These are phyloP conservation scores for Ilyonectria mors-panacis DNA, from an alignment of 2,329 filamentous ascomycete genomes.

Conservation along the genomic window DNA sequence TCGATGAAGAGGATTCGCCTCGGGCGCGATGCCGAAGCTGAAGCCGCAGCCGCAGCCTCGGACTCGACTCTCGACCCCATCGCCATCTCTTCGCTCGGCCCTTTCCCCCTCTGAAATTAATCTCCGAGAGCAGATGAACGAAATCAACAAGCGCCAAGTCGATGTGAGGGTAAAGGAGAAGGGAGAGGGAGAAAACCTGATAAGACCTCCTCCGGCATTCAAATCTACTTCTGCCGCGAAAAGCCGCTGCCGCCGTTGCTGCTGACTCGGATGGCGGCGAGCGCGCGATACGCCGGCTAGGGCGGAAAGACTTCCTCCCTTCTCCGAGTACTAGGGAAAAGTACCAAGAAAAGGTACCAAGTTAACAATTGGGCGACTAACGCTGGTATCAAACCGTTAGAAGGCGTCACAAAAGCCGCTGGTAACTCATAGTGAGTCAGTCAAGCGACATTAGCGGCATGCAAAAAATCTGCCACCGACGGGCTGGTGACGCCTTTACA, in stretches of 20 bases:
- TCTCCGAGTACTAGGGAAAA: not conserved
- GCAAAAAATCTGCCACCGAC: not conserved
- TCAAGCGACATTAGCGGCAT: slow-evolving; percentile 7
- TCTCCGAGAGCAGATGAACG: not conserved
- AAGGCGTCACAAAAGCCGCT: slow-evolving; percentile 1
- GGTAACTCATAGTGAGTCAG: not conserved
- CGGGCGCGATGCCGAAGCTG: slow-evolving; percentile 25
- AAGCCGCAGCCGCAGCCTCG: slow-evolving; percentile 20
- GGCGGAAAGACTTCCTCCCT: slow-evolving; percentile 18
- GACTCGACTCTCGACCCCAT: slow-evolving; percentile 36
- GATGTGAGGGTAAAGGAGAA: not conserved
- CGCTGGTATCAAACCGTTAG: slow-evolving; percentile 10
- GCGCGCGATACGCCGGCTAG: not conserved
- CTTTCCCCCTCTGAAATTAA: not conserved
- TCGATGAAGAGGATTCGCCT: slow-evolving; percentile 87
- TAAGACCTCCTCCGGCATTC: slow-evolving; percentile 23
- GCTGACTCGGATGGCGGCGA: slow-evolving; percentile 40
- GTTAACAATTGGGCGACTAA: slow-evolving; percentile 36
- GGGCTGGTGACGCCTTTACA: not conserved
- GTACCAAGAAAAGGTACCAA: slow-evolving; percentile 6
- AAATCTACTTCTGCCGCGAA: slow-evolving; percentile 45
- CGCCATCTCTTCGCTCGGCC: slow-evolving; percentile 35
- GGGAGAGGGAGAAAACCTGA: slow-evolving; percentile 1
- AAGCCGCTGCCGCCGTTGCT: slow-evolving; percentile 38
- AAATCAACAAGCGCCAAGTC: not conserved